Conservation (phyloP, 495 filamentous ascomycete species). For the Aspergillus panamensis region DNA sequence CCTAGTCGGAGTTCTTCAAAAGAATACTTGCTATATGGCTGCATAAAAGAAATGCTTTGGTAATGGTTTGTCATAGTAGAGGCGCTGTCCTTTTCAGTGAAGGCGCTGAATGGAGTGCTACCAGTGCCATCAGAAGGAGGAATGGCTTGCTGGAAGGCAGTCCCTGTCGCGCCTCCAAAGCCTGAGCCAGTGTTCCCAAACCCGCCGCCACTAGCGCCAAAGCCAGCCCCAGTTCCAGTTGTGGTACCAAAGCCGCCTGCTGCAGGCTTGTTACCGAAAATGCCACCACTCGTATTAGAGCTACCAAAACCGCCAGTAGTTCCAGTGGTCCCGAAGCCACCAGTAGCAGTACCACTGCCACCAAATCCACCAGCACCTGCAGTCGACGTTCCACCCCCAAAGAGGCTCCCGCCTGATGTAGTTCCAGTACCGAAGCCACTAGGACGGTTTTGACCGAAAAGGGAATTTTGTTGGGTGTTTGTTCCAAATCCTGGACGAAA, state of each 20-base stretch:
- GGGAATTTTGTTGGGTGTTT: conserved; percentile 32
- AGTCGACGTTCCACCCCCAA: conserved; percentile 43
- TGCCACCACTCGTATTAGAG: conserved; percentile 28
- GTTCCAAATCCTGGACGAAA: conserved; percentile 38
- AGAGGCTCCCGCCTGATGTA: conserved; percentile 44
- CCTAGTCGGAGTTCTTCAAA: conserved; percentile 84
- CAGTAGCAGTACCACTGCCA: not conserved
- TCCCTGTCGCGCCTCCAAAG: conserved; percentile 44
- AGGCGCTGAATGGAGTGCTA: conserved; percentile 65
- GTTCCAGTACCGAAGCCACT: conserved; percentile 50
- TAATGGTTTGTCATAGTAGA: conserved; percentile 63
- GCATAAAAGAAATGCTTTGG: conserved; percentile 84
- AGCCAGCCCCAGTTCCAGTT: conserved; percentile 26
- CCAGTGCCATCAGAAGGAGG: conserved; percentile 66
- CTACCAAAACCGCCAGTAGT: conserved; percentile 23
- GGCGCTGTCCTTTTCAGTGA: conserved; percentile 74
- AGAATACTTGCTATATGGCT: conserved; percentile 82
- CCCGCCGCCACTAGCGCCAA: conserved; percentile 27
- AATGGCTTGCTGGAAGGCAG: conserved; percentile 45
- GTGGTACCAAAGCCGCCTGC: conserved; percentile 38
- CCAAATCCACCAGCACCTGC: conserved; percentile 44
- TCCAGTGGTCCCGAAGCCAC: conserved; percentile 20
- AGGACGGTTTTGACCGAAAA: conserved; percentile 41
- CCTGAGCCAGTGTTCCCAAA: conserved; percentile 31
- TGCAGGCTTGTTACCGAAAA: conserved; percentile 45